These are phyloP conservation scores for Rhododendron griersonianum DNA, from an alignment of 148 eudicot species.

Conservation along the genomic window DNA sequence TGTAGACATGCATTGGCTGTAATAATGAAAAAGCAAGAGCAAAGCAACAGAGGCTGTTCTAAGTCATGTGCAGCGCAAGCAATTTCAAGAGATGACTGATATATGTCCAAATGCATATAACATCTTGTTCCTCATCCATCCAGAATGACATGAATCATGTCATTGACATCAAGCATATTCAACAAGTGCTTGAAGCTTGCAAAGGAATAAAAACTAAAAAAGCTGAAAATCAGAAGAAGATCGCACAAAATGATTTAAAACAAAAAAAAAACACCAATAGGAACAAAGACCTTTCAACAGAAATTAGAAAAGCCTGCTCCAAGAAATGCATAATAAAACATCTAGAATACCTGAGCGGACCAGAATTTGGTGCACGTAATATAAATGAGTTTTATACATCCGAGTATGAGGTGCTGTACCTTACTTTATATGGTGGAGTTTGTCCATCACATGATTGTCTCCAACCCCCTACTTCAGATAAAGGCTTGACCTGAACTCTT, in stretches of 20 bases:
- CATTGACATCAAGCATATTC: neutral
- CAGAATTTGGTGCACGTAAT: neutral
- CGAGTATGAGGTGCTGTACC: conserved; percentile 29
- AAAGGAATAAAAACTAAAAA: neutral
- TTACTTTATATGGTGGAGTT: conserved; percentile 11
- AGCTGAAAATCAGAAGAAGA: neutral
- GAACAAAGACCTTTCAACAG: neutral
- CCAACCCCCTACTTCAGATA: conserved; percentile 38
- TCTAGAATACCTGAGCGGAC: neutral
- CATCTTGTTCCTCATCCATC: neutral
- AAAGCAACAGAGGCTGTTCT: neutral
- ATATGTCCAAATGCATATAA: neutral
- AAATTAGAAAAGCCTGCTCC: neutral
- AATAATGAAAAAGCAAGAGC: neutral
- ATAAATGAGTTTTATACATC: neutral
- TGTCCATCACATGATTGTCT: conserved; percentile 20
- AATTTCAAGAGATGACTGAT: neutral
- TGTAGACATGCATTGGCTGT: neutral
- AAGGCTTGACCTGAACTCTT: conserved; percentile 46
- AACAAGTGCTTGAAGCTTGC: neutral
- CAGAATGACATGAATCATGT: neutral
- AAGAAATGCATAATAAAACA: neutral
- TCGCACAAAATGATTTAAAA: neutral
- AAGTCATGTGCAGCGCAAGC: neutral
- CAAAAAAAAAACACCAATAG: no score